Base-by-base conservation (phyloP, 192 early-diverging fungal genomes). In the Lobulomyces angularis region DNA sequence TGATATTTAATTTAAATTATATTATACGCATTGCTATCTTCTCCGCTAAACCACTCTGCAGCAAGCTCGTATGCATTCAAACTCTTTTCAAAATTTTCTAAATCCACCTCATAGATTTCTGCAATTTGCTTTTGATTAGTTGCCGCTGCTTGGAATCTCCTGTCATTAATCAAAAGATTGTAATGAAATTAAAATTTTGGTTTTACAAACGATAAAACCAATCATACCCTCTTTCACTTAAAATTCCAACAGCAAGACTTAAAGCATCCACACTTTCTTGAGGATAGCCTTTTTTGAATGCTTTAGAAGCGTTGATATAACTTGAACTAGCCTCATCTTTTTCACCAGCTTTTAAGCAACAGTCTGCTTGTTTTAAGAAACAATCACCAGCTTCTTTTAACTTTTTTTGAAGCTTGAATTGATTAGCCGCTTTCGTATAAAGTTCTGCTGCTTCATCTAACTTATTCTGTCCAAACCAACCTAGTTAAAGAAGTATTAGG, bases 331-430 rank as follows among this genome's bases (percentile, higher is more conserved):
- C 88, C 51, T 98, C 92, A 58, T 90, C 82, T 28, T 70, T 64
- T 53, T 92, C 88, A 30, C 74, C 65, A 22, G 78, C 57, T 44
- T 83, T 72, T 24, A 82, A 53, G 40, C 81, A 79, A 58, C 83
- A 69, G 21, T 84, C 67, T 0, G 88, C 90, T 21, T 91, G 84
- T 37, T 79, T 74, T 44, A 77, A 66, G 61, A 86, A 93, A 0
- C 90, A 84, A 45, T 93, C 90, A 49, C 95, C 95, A 18, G 90
- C 86, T 52, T 94, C 89, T 47, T 78, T 83, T 81, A 88, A 88
- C 67, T 83, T 71, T 59, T 92, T 86, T 37, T 76, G 76, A 17
- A 94, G 59, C 62, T 93, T 95, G 74, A 86, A 98, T 41, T 78
- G 72, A 62, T 94, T 96, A 27, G 74, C 86, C 4, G 94, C 94